Conservation (phyloP, 2,329 filamentous ascomycete species). For the Madurella mycetomatis region DNA sequence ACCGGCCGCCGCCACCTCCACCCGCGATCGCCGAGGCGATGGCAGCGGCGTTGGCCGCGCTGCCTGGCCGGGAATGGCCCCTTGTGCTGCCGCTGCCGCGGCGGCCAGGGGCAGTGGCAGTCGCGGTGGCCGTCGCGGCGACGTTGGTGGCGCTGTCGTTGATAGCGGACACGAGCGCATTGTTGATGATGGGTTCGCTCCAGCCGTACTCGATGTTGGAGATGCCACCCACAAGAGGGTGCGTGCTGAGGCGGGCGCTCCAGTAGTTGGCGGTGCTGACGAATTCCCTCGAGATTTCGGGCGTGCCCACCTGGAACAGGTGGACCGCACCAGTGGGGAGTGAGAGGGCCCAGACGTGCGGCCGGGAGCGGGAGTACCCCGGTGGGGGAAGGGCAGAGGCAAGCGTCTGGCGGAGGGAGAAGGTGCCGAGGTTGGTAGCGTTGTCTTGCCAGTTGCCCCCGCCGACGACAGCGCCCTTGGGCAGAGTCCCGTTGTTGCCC, state of each 20-base stretch:
- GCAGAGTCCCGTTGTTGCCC: constrained; percentile 22
- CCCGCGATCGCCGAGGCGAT: constrained; percentile 11
- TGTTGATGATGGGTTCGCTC: constrained; percentile 77
- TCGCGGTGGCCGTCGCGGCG: constrained; percentile 19
- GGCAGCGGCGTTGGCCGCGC: constrained; percentile 37
- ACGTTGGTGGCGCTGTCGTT: constrained; percentile 40
- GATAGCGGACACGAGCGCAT: constrained; percentile 49
- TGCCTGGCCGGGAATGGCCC: constrained; percentile 45
- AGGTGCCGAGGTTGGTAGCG: constrained; percentile 81
- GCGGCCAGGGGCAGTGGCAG: constrained; percentile 23
- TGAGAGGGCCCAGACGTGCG: constrained; percentile 91
- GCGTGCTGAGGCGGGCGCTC: constrained; percentile 90
- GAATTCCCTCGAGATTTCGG: constrained; percentile 92
- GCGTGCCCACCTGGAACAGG: constrained; percentile 95
- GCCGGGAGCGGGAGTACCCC: constrained; percentile 84
- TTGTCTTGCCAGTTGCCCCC: constrained; percentile 99
- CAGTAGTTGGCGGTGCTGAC: constrained; percentile 95
- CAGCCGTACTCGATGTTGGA: constrained; percentile 98
- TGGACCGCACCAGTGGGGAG: constrained; percentile 91
- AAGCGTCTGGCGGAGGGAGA: constrained; percentile 84
- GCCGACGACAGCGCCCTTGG: constrained; percentile 66
- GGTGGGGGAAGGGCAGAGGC: constrained; percentile 85
- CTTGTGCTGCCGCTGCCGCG: constrained; percentile 31
- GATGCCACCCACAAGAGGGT: constrained; percentile 86
- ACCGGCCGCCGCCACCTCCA: constrained; percentile 21